Base-by-base conservation (phyloP, 1,284 basidiomycete genomes). In the Microbotryum scabiosae region DNA sequence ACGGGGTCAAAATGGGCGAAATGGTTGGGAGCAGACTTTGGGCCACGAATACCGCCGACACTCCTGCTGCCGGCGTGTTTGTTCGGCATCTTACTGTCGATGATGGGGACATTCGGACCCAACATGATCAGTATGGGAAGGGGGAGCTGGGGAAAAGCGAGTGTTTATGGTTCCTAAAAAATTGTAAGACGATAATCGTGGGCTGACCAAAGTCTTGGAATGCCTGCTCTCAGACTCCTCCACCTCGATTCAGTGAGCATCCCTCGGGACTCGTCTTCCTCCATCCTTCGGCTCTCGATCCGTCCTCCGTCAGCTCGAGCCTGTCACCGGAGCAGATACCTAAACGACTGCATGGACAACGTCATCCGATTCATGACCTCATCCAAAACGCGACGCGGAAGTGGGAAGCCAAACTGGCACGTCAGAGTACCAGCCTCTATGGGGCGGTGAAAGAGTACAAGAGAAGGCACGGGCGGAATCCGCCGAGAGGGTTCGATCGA, bases 401-500 rank as follows among this genome's bases (percentile, higher is more conserved):
- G 45, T 73, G 72, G 72, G 53, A 69, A 45, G 28, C 23, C 7
- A 73, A 72, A 52, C 43, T 72, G 2, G 46, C 56, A 50, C 41
- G 67, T 21, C 71, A 73, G 60, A 71, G 70, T 55, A 61, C 54
- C 61, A 69, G 65, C 25, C 58, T 72, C n/a, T 52, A 50, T n/a
- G 55, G 62, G n/a, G 71, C 71, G 10, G 69, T 73, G 10, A 46
- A 52, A 14, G 70, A 73, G 60, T 74, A 74, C 63, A 62, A 67
- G 60, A 59, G 67, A 32, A 57, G 72, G 46, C 64, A 73, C 57
- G 61, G 62, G 4, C 59, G 69, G 16, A 56, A 54, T 23, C 73
- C 73, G n/a, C 73, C 73, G 5, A 66, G 61, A 49, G 71, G 72
- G 3, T 74, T 73, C 46, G 72, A 73, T 54, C 62, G 68, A 26